These are phyloP conservation scores for Luffa acutangula DNA, from an alignment of 306 rosid genomes.

Conservation along the genomic window DNA sequence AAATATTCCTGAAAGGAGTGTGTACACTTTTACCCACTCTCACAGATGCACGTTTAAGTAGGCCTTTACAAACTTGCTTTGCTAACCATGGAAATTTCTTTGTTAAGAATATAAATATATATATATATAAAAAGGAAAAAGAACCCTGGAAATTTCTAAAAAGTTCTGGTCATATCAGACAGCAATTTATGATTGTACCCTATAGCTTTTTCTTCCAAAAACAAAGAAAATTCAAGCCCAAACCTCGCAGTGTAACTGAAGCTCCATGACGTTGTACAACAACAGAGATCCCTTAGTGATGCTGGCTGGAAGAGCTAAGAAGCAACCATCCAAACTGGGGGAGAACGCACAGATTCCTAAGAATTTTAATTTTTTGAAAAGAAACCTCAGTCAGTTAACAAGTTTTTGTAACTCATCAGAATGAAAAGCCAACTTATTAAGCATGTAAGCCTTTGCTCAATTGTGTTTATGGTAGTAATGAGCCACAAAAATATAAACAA, in stretches of 20 bases:
- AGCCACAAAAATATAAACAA: background rate
- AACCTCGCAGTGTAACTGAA: constrained; percentile 87
- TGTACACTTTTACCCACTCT: background rate
- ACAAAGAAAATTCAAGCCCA: constrained; percentile 18
- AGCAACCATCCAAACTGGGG: constrained; percentile 72
- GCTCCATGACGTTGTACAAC: constrained; percentile 83
- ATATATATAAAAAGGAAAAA: too few species aligned
- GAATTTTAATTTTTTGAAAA: background rate
- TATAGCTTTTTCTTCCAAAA: constrained; percentile 2
- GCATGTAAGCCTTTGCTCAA: background rate
- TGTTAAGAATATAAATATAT: background rate
- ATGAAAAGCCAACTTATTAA: background rate
- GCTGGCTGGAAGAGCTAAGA: constrained; percentile 90
- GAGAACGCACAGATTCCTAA: constrained; percentile 88
- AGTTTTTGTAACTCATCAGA: background rate
- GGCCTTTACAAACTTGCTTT: background rate
- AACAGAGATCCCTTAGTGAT: constrained; percentile 65
- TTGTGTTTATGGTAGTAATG: background rate
- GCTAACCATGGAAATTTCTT: background rate
- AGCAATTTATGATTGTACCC: background rate
- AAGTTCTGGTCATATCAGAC: background rate
- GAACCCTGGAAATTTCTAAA: background rate
- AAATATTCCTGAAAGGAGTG: background rate
- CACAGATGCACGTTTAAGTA: background rate
- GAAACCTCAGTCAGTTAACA: background rate